Conservation (phyloP, 2,329 filamentous ascomycete genomes). For the Talaromyces sp. region DNA sequence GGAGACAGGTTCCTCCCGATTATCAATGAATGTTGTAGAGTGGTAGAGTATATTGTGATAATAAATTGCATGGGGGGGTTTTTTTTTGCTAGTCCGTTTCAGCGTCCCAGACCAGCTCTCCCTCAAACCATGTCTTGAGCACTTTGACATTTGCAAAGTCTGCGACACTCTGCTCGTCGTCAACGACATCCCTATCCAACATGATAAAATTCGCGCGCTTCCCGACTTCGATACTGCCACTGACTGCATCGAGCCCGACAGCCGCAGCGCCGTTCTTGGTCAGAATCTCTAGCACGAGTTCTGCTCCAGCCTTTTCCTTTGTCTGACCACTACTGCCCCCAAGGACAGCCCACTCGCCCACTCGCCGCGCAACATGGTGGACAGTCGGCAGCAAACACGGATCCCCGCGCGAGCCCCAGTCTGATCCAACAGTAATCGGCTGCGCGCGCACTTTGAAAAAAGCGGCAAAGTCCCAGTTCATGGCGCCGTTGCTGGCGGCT, state of each 20-base stretch:
- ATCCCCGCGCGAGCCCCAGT: constrained; percentile 7
- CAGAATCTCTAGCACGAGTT: constrained; percentile 3
- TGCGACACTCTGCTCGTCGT: not conserved
- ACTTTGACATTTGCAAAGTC: constrained; percentile 7
- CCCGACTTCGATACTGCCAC: constrained; percentile 1
- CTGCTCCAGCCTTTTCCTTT: not conserved
- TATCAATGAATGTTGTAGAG: not conserved
- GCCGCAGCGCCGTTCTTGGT: constrained; percentile 7
- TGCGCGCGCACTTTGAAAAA: not conserved
- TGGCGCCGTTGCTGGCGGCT: constrained; percentile 2
- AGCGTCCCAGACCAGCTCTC: not conserved
- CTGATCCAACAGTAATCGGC: constrained; percentile 5
- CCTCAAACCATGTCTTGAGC: constrained; percentile 7
- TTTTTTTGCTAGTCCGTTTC: not conserved
- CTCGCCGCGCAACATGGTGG: not conserved
- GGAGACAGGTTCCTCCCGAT: not conserved
- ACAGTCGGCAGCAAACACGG: constrained; percentile 2
- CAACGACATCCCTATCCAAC: not conserved
- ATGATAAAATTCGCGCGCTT: constrained; percentile 6
- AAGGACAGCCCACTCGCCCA: not conserved
- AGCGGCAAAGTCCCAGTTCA: constrained; percentile 4
- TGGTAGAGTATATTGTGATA: not conserved
- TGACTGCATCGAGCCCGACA: not conserved
- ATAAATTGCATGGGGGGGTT: not conserved
- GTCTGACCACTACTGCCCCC: too few species aligned